These are phyloP conservation scores for Pichia eremophila DNA, from an alignment of 805 yeast genomes.

Conservation along the genomic window DNA sequence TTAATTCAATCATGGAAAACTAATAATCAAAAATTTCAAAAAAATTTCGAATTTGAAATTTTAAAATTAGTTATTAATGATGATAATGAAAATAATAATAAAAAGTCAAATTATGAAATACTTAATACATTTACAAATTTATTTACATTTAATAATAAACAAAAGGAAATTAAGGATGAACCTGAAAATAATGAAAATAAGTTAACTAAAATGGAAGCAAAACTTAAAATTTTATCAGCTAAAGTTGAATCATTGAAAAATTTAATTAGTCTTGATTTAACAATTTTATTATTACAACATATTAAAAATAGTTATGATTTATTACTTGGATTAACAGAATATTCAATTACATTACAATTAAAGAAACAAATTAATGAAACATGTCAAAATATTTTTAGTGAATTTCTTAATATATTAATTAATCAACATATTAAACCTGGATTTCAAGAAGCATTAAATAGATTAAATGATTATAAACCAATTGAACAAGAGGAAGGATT, in stretches of 20 bases:
- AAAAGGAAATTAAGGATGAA: constrained; percentile 10
- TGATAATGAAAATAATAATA: constrained; percentile 24
- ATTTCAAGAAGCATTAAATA: constrained; percentile 66
- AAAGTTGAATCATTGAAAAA: constrained; percentile 69
- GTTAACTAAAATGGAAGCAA: constrained; percentile 65
- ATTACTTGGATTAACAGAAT: constrained; percentile 35
- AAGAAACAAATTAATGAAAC: constrained; percentile 25
- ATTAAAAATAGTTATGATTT: constrained; percentile 59
- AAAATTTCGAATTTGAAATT: constrained; percentile 31
- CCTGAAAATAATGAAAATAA: constrained; percentile 20
- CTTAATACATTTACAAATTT: constrained; percentile 57
- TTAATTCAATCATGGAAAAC: constrained; percentile 33
- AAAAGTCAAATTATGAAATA: constrained; percentile 33
- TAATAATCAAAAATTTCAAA: constrained; percentile 28
- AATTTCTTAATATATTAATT: constrained; percentile 53
- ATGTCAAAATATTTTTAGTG: constrained; percentile 57
- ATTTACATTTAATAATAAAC: constrained; percentile 30
- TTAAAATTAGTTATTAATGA: constrained; percentile 21
- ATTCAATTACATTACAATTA: constrained; percentile 24
- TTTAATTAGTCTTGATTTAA: constrained; percentile 72
- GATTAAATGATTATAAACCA: constrained; percentile 67
- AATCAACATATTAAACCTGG: constrained; percentile 75
- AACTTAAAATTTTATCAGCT: constrained; percentile 64
- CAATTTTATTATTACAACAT: constrained; percentile 57
- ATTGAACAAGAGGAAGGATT: constrained; percentile 26